Percentiles rank a stretch among this genome's conserved stretches.
phyloP scores from a whole-genome alignment of 2,329 filamentous ascomycete genomes.

The Colletotrichum trifolii region DNA sequence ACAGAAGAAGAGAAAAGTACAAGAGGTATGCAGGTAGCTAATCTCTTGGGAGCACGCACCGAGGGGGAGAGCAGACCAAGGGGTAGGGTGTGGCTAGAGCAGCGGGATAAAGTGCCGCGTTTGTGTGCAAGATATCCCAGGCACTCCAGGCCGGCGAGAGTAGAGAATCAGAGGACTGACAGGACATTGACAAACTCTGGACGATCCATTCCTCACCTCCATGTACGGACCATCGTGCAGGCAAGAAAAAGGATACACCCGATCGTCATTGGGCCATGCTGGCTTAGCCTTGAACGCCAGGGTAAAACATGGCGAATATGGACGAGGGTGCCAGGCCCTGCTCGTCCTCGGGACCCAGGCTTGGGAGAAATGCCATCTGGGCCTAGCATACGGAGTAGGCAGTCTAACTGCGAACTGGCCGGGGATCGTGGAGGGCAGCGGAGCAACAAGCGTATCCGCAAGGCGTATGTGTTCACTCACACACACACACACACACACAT shows the following conservation, averaged over 20 bases:
- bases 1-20: not conserved
- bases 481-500: too few relatives aligned
- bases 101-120: too few relatives aligned
- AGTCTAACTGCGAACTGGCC: not conserved
- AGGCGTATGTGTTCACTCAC: too few relatives aligned
- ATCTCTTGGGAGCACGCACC: too few relatives aligned
- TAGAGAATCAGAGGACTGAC: too few relatives aligned
- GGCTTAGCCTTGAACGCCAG: conserved; percentile 25
- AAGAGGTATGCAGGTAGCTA: not conserved
- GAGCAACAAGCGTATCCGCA: too few relatives aligned
- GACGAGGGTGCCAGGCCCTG: conserved; percentile 21
- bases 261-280: conserved; percentile 23
- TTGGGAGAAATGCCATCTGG: conserved; percentile 19
- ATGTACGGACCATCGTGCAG: conserved; percentile 12
- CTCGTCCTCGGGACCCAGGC: not conserved
- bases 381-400: conserved; percentile 2
- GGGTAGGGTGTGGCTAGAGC: too few relatives aligned
- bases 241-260: conserved; percentile 24
- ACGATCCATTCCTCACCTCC: conserved; percentile 34
- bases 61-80: too few relatives aligned
- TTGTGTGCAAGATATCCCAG: too few relatives aligned
- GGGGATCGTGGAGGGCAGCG: not conserved
- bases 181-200: conserved; percentile 17
- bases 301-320: conserved; percentile 34
- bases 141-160: too few relatives aligned